Evolutionary conservation across 2,329 filamentous ascomycete species (phyloP), one percentile per base, ranked within the genome.

Genomic region (Alternaria conjuncta): DNA sequence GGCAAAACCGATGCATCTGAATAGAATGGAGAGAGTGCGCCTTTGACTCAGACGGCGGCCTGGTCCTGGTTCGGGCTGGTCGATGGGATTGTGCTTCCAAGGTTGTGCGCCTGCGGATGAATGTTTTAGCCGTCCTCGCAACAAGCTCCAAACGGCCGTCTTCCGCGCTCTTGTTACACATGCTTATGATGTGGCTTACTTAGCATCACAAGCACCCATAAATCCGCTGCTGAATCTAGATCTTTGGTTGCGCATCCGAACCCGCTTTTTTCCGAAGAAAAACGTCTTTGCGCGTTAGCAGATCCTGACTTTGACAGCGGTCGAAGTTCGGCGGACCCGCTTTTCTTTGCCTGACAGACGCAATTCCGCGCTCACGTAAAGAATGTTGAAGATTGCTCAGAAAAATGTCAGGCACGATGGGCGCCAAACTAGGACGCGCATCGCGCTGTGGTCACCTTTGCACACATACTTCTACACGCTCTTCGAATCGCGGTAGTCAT

Each of bases 341-440:
- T 57, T 60, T 61, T 51, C 15, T 30, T 55, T 20, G 54, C 30
- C 12, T 36, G 10, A 26, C 20, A 25, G 32, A 46, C 43, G 25
- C 54, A 60, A 56, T 65, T 65, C 56, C 59, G 59, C 56, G 62
- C 65, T 65, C 62, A 67, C 57, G 65, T 65, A 67, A 67, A 41
- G 21, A n/a, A 53, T 10, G 11, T 41, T 23, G 55, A 50, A 44
- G 30, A 59, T 41, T 50, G 41, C 53, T 55, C 55, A 55, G 49
- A 43, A 13, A 18, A 11, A 21, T 28, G 53, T 26, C 23, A 25
- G 12, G 11, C 2, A 11, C 13, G 23, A 43, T 36, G 12, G 9
- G 26, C 23, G 53, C 7, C 23, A 45, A 28, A 45, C 7, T 32
- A 32, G 47, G 5, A 21, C 26, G 47, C 26, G 30, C 26, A 50